Evolutionary conservation across 2,329 filamentous ascomycete genomes (phyloP), one percentile per base, ranked within the genome.

Genomic region (Calonectria montana): DNA sequence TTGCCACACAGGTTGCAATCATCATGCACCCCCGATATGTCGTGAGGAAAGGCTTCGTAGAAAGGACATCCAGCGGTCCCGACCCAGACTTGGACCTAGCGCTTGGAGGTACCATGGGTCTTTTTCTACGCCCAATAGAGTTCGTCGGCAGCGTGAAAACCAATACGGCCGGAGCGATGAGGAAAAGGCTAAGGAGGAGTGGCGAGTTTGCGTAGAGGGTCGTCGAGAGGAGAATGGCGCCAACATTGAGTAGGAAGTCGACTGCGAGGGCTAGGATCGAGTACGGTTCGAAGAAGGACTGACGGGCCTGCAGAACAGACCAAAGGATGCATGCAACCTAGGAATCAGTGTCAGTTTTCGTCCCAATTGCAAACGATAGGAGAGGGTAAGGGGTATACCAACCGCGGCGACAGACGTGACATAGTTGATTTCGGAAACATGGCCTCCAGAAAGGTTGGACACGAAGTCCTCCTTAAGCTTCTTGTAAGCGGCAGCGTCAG

Each of bases 381-480:
- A 16, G 25, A 53, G 37, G 15, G 31, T 10, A 53, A 63, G 48
- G 53, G 67, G 64, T 59, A 25, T 41, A 74, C 80, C 73, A 90
- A 98, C 97, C 80, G 96, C 92, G 81, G 95, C 94, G 75, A 97
- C 93, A 61, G 94, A 89, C 59, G 94, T 95, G 77, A 98, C 94
- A 78, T 91, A 89, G 82, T 96, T 96, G 85, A 99, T 96, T 82
- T 99, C 97, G 77, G 89, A 86, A 72, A 97, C 92, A 37, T 91
- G 89, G 71, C 97, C 95, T 47, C 97, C 97, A 8, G 93, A 92
- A 35, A 98, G 91, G 82, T 95, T 94, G 67, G 96, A 98, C 80
- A 99, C 97, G 83, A 98, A 98, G 81, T 95, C 95, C 87, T 97
- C 96, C 86, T 99, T 99, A 77, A 93, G 89, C 80, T 93, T 91